phyloP scores from a whole-genome alignment of 805 yeast genomes.

The Kodamaea laetipori region DNA sequence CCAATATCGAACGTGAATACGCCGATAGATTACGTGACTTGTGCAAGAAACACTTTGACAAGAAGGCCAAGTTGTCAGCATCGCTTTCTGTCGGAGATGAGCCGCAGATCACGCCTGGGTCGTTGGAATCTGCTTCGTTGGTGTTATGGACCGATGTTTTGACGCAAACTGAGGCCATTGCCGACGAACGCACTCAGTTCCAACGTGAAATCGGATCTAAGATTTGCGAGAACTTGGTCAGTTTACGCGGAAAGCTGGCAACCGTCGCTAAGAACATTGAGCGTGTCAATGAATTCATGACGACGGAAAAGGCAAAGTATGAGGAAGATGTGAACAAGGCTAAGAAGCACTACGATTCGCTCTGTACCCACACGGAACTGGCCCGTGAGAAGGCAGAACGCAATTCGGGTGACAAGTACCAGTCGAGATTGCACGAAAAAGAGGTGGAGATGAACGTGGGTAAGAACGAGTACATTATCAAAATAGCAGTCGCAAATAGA shows the following conservation, averaged over 20 bases:
- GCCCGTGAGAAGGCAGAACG: constrained; percentile 76
- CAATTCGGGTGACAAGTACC: constrained; percentile 49
- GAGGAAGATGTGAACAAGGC: constrained; percentile 62
- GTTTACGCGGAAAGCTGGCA: constrained; percentile 55
- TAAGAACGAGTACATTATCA: constrained; percentile 82
- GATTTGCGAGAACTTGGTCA: constrained; percentile 60
- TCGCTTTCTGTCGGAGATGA: constrained; percentile 83
- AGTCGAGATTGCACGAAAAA: constrained; percentile 58
- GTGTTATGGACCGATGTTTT: constrained; percentile 91
- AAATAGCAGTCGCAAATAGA: constrained; percentile 82
- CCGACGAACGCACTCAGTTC: constrained; percentile 64
- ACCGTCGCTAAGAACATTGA: constrained; percentile 57
- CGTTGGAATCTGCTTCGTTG: constrained; percentile 81
- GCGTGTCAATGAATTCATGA: constrained; percentile 59
- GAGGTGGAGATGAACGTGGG: constrained; percentile 81
- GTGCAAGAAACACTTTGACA: constrained; percentile 68
- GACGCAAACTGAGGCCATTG: constrained; percentile 77
- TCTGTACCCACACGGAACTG: constrained; percentile 78
- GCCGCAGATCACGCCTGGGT: constrained; percentile 93
- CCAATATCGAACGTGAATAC: constrained; percentile 81
- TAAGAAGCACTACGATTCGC: constrained; percentile 76
- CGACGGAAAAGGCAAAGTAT: constrained; percentile 46
- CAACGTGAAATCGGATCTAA: constrained; percentile 60
- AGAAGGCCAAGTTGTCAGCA: constrained; percentile 70
- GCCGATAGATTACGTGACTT: constrained; percentile 64